Evolutionary conservation across 1,284 basidiomycete genomes (phyloP), one percentile per base, ranked within the genome.

Genomic region (Ustilago shanxiensis): DNA sequence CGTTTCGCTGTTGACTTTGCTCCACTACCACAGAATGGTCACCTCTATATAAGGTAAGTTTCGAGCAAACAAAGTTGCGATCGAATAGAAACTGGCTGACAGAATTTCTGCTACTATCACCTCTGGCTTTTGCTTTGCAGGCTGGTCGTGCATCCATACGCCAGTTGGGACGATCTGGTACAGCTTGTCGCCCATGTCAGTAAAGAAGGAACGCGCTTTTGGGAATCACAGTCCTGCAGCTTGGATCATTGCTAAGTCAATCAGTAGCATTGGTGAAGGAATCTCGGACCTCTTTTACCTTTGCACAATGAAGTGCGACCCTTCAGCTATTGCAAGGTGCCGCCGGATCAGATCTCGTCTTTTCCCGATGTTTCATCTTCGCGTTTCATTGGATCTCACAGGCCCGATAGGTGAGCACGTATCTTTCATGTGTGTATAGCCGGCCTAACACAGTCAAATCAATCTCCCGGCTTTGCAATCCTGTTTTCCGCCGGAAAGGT

Each of bases 391-490:
- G n/a, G n/a, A n/a, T n/a, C n/a, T n/a, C n/a, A n/a, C n/a, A n/a
- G n/a, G n/a, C n/a, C n/a, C n/a, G n/a, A n/a, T n/a, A n/a, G n/a
- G n/a, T 33, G 31, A 33, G 31, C 31, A 11, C 5, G 31, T 11
- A 33, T 33, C 6, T 33, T 33, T 11, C 31, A 33, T 33, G 11
- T 11, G 11, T 6, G 11, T n/a, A n/a, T n/a, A n/a, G n/a, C n/a
- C n/a, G 11, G 31, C 31, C 31, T 33, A 33, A 33, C 31, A 33
- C 31, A 33, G 31, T 6, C 11, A 5, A 33, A 33, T 33, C 5
- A 33, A 6, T 33, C 6, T 37, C 13, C 22, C 52, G 52, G 33
- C 33, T 54, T 54, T 54, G n/a, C 52, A 54, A 37, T 35, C 20
- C 35, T n/a, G 31, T 33, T 33, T 54, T 24, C 24, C 49, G 35